Conservation (phyloP, 306 rosid genomes). For the Prunus fruticosa region DNA sequence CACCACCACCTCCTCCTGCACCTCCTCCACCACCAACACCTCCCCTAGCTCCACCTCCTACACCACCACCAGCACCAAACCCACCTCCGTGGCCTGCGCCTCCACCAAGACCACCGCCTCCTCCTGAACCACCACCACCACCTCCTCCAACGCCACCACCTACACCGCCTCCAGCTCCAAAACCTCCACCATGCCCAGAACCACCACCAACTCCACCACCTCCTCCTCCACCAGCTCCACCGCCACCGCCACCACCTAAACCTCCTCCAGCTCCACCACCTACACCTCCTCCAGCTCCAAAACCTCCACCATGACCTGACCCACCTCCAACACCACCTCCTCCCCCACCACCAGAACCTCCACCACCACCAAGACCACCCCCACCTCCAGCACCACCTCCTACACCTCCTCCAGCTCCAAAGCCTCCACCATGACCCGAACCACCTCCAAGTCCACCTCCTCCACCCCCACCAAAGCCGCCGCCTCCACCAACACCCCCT, state of each 20-base stretch:
- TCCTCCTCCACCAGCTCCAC: slow-evolving; percentile 21
- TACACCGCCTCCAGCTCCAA: slow-evolving; percentile 5
- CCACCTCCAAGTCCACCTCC: slow-evolving; percentile 23
- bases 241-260: slow-evolving; percentile 39
- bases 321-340: slow-evolving; percentile 34
- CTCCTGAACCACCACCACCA: slow-evolving; percentile 6
- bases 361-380: slow-evolving; percentile 39
- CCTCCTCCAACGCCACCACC: slow-evolving; percentile 19
- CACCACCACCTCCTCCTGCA: slow-evolving; percentile 32
- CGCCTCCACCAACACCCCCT: slow-evolving; percentile 24
- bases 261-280: slow-evolving; percentile 49
- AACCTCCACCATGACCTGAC: slow-evolving; percentile 33
- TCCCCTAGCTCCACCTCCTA: slow-evolving; percentile 58
- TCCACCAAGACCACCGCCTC: slow-evolving; percentile 12
- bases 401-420: slow-evolving; percentile 29
- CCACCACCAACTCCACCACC: slow-evolving; percentile 26
- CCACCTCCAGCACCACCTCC: slow-evolving; percentile 17
- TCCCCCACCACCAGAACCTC: slow-evolving; percentile 27
- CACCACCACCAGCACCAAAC: slow-evolving; percentile 29
- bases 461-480: slow-evolving; percentile 26
- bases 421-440: background rate
- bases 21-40: slow-evolving; percentile 24
- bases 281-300: slow-evolving; percentile 41
- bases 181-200: slow-evolving; percentile 12
- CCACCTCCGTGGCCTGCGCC: slow-evolving; percentile 10